Evolutionary conservation across 2,329 filamentous ascomycete genomes (phyloP), one percentile per base, ranked within the genome.

Genomic region (Aspergillus pseudoterreus): DNA sequence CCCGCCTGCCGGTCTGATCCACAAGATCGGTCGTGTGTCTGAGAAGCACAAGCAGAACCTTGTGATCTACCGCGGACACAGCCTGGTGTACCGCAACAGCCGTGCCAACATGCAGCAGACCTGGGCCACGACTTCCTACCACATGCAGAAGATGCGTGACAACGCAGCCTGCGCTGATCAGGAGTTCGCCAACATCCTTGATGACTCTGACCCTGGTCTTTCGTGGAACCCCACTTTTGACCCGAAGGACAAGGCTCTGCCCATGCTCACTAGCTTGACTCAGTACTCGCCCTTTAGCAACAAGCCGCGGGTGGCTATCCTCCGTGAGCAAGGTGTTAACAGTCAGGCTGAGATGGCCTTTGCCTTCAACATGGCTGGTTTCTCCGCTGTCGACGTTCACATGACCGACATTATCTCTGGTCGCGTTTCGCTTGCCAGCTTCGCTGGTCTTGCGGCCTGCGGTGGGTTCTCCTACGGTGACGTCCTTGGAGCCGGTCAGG

Each of bases 281-380:
- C 67, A 75, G 69, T 57, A 76, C 70, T 61, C 77, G 71, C 66
- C 75, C 47, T 82, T 90, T 66, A 79, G 78, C 56, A 81, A 71
- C 39, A 84, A 82, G 64, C 88, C 88, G 1, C 84, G 85, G 30
- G 92, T 99, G 21, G 94, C 94, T 41, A 95, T 99, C 61, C 83
- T 99, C 19, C 83, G 94, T 66, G 94, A 97, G 71, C 91, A 96
- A 71, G 94, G 94, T 69, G 90, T 96, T 60, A 97, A 99, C 74
- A 90, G 92, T 39, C 84, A 96, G 63, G 86, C 90, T n/a, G 94
- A 99, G 71, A 95, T 99, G 90, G 94, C 94, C 1, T 97, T 95
- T 66, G 91, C 92, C 45, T 97, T 97, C 80, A 85, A 87, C 58
- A 85, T 85, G 33, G 92, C 94, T 41, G 92, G 92, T 35, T 97